Base-by-base conservation (phyloP, 129 eudicot genomes). In the Artemisia annua region DNA sequence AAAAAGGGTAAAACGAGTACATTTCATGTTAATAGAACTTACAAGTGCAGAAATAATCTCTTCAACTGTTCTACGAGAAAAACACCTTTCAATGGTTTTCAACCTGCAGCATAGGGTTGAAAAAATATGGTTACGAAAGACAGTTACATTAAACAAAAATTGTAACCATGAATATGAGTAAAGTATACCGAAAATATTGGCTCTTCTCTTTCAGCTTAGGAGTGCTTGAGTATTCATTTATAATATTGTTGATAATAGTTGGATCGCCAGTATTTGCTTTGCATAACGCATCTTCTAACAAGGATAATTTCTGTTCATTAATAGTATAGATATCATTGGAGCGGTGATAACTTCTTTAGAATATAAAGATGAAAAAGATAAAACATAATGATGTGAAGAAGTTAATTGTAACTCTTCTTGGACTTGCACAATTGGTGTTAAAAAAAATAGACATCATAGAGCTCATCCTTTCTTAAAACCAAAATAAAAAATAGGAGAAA, bases 181-280 rank as follows among this genome's bases (percentile, higher is more conserved):
- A 75, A 28, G 48, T 70, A 72, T 81, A 94, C 97, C 76, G 71
- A 59, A 76, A 82, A 76, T 64, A 90, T 46, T 85, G 82, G 82
- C 96, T 94, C 43, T 83, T 83, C 69, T 80, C 86, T 71, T 94
- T 94, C 84, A 94, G 80, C 74, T 69, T 85, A 51, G 97, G 98
- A 44, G 73, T 57, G 63, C 51, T 48, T 0, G 97, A 82, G 82
- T 80, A 90, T 18, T 73, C 64, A 24, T 44, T 71, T 68, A 94
- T 84, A 24, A 83, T 81, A 39, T 81, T 68, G 62, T 81, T 43
- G 53, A 90, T 75, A 44, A 67, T 50, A 4, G 59, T 58, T 67
- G 86, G 81, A 84, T 86, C 87, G 26, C 86, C 77, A 6, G 85
- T 63, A 71, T 83, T 75, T 54, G 85, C 83, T 75, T 78, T 80